Conservation (phyloP, 106 monocot genomes). For the Platanthera guangdongensis region DNA sequence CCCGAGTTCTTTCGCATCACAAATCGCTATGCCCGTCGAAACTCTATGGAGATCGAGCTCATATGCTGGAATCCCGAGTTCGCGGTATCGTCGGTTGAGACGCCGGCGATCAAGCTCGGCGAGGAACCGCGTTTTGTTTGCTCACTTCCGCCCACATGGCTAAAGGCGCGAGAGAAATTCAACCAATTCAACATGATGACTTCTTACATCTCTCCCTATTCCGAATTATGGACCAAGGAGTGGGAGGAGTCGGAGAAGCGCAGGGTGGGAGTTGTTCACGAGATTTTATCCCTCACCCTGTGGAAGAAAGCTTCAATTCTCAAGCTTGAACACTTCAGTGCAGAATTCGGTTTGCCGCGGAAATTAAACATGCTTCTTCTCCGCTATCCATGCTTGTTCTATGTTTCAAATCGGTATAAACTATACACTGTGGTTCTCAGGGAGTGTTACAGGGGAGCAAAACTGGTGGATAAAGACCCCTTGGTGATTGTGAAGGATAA, state of each 20-base stretch:
- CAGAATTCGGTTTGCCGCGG: conserved; percentile 78
- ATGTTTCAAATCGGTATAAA: conserved; percentile 87
- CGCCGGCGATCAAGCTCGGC: conserved; percentile 9
- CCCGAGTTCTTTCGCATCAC: conserved; percentile 55
- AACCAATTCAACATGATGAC: conserved; percentile 50
- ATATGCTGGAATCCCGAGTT: conserved; percentile 46
- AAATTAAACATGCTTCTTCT: conserved; percentile 47
- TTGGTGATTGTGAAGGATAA: conserved; percentile 78
- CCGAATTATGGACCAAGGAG: conserved; percentile 9
- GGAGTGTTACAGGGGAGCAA: conserved; percentile 72
- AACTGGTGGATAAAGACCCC: conserved; percentile 71
- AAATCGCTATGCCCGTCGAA: conserved; percentile 32
- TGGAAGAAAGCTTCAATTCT: conserved; percentile 89
- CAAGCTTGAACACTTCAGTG: conserved; percentile 77
- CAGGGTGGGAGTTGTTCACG: conserved; percentile 61
- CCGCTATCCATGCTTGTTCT: conserved; percentile 84
- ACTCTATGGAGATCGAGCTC: conserved; percentile 82
- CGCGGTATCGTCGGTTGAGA: conserved; percentile 54
- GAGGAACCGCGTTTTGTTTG: conserved; percentile 40
- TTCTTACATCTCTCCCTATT: conserved; percentile 72
- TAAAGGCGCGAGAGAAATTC: conserved; percentile 40
- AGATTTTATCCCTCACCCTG: conserved; percentile 72
- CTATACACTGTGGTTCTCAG: conserved; percentile 84
- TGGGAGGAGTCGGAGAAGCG: conserved; percentile 43
- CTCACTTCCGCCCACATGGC: conserved; percentile 56